Evolutionary conservation across 2,329 filamentous ascomycete species (phyloP), one percentile per base, ranked within the genome.

Genomic region (Podosphaera leucotricha): DNA sequence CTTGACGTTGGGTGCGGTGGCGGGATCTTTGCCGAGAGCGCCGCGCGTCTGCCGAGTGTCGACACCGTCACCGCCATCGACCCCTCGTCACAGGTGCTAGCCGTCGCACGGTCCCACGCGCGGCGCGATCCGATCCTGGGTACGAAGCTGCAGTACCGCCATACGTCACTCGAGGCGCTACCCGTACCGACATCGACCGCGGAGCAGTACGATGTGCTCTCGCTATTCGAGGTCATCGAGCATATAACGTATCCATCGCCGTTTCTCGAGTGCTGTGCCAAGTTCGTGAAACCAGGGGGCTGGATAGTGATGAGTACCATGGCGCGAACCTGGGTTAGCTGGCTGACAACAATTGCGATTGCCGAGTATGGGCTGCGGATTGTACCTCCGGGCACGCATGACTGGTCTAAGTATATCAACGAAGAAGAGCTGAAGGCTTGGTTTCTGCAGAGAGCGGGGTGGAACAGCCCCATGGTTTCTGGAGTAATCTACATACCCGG

Each of bases 361-460:
- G 90, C 90, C 0, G 90, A 98, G 64, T 82, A 90, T 62, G 58
- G 94, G 46, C 54, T 92, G 58, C 68, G 81, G 4, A 83, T 95
- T 48, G 90, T 98, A 46, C 90, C 90, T 8, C 73, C 72, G 50
- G 90, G 90, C 1, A 98, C 90, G 40, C 90, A 98, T 62, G 85
- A 94, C 60, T 98, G 90, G 90, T 68, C 69, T 49, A 92, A 95
- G 64, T 98, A 95, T 62, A 77, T 98, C 52, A 90, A 94, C 57
- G 80, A 82, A 50, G 66, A 72, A 13, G 87, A 95, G 66, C 60
- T 92, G 55, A 64, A 69, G 52, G 62, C 59, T 1, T 66, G 70
- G 58, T 71, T 77, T 51, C 59, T 64, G 44, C 20, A 38, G 33
- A 24, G 64, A 51, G 60, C 63, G 47, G 66, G 63, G 1, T 87